A percentile compares a stretch with the other conserved stretches of the same genome.
Evolutionary conservation across 306 rosid species (phyloP).

Genomic region (Mucuna pruriens): DNA sequence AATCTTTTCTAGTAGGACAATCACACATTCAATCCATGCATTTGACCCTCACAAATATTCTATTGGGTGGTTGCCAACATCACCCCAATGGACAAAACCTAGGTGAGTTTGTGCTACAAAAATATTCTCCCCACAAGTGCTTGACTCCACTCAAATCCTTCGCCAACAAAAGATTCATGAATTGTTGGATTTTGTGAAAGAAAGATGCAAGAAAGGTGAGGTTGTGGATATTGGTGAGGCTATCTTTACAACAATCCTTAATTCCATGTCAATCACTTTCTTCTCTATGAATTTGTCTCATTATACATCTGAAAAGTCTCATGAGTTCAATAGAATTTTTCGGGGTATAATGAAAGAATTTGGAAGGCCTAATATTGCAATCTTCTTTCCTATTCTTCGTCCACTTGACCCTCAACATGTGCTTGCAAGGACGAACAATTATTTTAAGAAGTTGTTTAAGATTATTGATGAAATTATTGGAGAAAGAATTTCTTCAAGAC

Average conservation of each 20-base stretch:
- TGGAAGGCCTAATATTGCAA: constrained; percentile 35
- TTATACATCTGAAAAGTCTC: constrained; percentile 5
- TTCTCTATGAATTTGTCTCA: constrained; percentile 31
- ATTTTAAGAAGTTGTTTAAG: not conserved
- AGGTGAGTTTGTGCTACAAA: constrained; percentile 33
- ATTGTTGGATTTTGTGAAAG: constrained; percentile 16
- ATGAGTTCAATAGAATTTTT: constrained; percentile 6
- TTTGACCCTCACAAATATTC: constrained; percentile 1
- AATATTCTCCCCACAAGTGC: constrained; percentile 21
- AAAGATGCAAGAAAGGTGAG: not conserved
- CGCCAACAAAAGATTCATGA: constrained; percentile 18
- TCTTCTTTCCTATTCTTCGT: constrained; percentile 24
- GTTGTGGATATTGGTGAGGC: constrained; percentile 30
- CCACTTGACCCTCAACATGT: constrained; percentile 27
- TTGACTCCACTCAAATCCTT: constrained; percentile 18
- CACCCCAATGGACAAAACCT: constrained; percentile 19
- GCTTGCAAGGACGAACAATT: not conserved
- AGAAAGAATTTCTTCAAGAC: constrained; percentile 17
- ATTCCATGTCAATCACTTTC: constrained; percentile 17
- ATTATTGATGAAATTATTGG: constrained; percentile 35
- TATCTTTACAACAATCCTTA: not conserved
- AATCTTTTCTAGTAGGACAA: not conserved
- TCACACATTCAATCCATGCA: not conserved
- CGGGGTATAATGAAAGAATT: not conserved
- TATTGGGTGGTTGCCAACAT: not conserved